phyloP scores from a whole-genome alignment of 2,329 filamentous ascomycete genomes.

The Cercospora sp. region DNA sequence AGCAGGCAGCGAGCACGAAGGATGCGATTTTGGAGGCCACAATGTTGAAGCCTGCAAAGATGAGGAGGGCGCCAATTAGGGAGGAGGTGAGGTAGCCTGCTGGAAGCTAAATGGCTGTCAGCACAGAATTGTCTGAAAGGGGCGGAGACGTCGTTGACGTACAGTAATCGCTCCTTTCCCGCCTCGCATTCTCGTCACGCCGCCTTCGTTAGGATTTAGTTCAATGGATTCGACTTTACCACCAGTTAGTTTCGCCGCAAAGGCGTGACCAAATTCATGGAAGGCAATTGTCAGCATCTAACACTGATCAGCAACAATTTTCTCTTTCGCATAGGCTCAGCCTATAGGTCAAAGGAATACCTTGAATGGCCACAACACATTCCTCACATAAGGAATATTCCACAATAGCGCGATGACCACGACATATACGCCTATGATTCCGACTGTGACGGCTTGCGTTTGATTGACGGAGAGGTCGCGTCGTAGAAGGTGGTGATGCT shows the following conservation, averaged over 20 bases:
- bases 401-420: conserved; percentile 74
- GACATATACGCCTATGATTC: conserved; percentile 69
- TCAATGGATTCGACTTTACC: conserved; percentile 73
- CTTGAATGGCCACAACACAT: conserved; percentile 79
- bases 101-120: conserved; percentile 50
- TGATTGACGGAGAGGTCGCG: conserved; percentile 63
- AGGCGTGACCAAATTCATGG: conserved; percentile 75
- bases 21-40: conserved; percentile 78
- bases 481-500: conserved; percentile 41
- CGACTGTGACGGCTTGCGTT: conserved; percentile 69
- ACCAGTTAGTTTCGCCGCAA: conserved; percentile 70
- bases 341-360: conserved; percentile 40
- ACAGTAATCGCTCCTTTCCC: conserved; percentile 66
- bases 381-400: conserved; percentile 76
- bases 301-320: too few species aligned
- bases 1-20: conserved; percentile 70
- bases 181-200: conserved; percentile 74
- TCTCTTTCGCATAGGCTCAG: too few species aligned
- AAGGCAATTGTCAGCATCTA: conserved; percentile 82
- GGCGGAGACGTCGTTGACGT: neutral
- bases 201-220: conserved; percentile 73
- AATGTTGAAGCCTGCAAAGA: conserved; percentile 79
- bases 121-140: too few species aligned
- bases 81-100: conserved; percentile 77
- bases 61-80: conserved; percentile 73